Base-by-base conservation (phyloP, 2,329 filamentous ascomycete species). In the Pseudogymnoascus sp. region DNA sequence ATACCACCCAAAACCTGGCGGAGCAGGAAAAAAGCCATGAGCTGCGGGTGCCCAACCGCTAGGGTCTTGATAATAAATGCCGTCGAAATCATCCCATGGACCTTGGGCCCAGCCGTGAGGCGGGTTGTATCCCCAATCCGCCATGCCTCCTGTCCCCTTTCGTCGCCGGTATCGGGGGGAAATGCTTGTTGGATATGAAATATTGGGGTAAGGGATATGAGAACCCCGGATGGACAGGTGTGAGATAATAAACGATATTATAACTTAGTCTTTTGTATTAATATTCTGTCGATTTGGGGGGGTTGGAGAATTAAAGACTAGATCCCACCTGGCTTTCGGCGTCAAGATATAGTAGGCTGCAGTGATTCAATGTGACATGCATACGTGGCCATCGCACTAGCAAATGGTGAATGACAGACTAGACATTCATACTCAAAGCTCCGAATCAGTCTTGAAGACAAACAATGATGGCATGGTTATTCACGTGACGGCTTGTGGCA, bases 41-140 rank as follows among this genome's bases (percentile, higher is more conserved):
- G 26, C 33, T 15, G 35, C 37, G 17, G 57, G 57, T 21, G 47
- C 47, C 47, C 47, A 54, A 10, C 47, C 47, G 15, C 47, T 54
- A 15, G 47, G 58, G 3, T 37, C 35, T 37, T 39, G 58, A 59
- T 37, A 59, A 59, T 39, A 44, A 9, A 44, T 7, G 8, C 35
- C 58, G 11, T 44, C 59, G 24, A 57, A 58, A 31, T 21, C 15
- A 11, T 60, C 41, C 35, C 39, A 60, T 9, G 67, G 64, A 3
- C 69, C 68, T 1, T 40, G 59, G 15, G 71, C 70, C 33, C 62
- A 66, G 21, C 70, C 69, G 60, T 70, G 66, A 44, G 59, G 40
- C 17, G 66, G 58, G 64, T 71, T 71, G 60, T 62, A 69, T 24
- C 68, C 68, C 57, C 60, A 36, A 13, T 59, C 60, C 44, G 62